phyloP scores from a whole-genome alignment of 148 eudicot genomes.

The Fagopyrum homotropicum region DNA sequence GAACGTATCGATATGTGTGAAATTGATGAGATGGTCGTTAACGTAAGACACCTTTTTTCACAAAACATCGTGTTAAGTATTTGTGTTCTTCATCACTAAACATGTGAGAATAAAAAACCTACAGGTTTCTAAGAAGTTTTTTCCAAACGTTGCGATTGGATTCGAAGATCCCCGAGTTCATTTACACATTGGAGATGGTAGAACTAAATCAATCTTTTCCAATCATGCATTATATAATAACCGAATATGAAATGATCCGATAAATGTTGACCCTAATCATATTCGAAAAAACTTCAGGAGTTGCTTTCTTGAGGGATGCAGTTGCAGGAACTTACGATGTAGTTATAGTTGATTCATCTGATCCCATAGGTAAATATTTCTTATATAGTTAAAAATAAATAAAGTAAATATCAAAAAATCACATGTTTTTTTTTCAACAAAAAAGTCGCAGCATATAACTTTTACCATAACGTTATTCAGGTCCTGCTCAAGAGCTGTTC shows the following conservation, averaged over 20 bases:
- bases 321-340: conserved; percentile 92
- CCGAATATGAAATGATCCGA: not conserved
- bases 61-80: not conserved
- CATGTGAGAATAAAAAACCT: not conserved
- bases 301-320: conserved; percentile 77
- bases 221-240: not conserved
- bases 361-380: conserved; percentile 64
- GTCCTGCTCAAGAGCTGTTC: conserved; percentile 92
- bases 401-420: too few relatives aligned
- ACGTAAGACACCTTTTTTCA: conserved; percentile 29
- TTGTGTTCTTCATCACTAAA: not conserved
- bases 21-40: conserved; percentile 96
- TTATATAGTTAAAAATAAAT: not conserved
- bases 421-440: too few relatives aligned
- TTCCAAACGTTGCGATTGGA: conserved; percentile 79
- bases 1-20: conserved; percentile 95
- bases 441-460: not conserved
- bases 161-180: conserved; percentile 81
- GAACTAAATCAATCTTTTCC: not conserved
- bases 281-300: conserved; percentile 43
- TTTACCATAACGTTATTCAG: conserved; percentile 26
- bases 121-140: conserved; percentile 70
- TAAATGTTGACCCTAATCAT: not conserved
- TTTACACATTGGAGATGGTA: conserved; percentile 92
- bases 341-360: conserved; percentile 91